Percentiles rank a stretch among this genome's conserved stretches.
Evolutionary conservation across 192 early-diverging fungal genomes (phyloP).

Genomic region (Chytriomyces sp.): DNA sequence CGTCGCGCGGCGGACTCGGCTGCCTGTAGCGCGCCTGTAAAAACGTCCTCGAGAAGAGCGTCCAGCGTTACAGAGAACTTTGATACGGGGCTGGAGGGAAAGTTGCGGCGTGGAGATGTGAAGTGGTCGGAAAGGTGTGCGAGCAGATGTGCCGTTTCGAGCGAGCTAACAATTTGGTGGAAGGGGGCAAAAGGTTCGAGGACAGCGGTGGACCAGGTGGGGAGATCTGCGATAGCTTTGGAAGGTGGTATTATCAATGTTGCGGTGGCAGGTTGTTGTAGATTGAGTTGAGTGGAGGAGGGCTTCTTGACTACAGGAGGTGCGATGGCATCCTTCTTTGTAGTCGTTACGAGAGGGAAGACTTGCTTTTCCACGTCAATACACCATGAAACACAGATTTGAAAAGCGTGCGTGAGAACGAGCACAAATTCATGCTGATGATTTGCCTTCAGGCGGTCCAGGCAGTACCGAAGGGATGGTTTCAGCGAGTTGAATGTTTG

Average conservation of each 20-base stretch:
- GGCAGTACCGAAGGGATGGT: constrained; percentile 23
- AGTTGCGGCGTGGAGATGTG: neutral
- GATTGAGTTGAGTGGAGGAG: neutral
- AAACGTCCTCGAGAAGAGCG: constrained; percentile 53
- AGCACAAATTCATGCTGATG: neutral
- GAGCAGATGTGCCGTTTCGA: constrained; percentile 56
- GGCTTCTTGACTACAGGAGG: constrained; percentile 12
- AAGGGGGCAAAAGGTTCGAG: constrained; percentile 68
- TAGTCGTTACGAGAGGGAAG: neutral
- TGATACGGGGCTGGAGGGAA: neutral
- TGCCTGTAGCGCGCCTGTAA: constrained; percentile 37
- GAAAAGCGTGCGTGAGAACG: neutral
- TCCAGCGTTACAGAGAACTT: constrained; percentile 46
- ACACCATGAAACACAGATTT: constrained; percentile 10
- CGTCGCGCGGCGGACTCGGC: constrained; percentile 52
- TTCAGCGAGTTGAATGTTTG: constrained; percentile 37
- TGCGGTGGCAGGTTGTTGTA: neutral
- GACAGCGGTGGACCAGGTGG: constrained; percentile 60
- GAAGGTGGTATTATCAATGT: neutral
- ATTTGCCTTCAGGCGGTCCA: constrained; percentile 9
- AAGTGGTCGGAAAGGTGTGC: constrained; percentile 19
- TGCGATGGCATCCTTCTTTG: neutral
- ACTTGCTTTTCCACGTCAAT: constrained; percentile 4
- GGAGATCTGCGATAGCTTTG: constrained; percentile 6
- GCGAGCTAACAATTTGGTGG: constrained; percentile 62